Evolutionary conservation across 768 basidiomycete genomes (phyloP).

Genomic region (Coprinellus aureogranulatus): DNA sequence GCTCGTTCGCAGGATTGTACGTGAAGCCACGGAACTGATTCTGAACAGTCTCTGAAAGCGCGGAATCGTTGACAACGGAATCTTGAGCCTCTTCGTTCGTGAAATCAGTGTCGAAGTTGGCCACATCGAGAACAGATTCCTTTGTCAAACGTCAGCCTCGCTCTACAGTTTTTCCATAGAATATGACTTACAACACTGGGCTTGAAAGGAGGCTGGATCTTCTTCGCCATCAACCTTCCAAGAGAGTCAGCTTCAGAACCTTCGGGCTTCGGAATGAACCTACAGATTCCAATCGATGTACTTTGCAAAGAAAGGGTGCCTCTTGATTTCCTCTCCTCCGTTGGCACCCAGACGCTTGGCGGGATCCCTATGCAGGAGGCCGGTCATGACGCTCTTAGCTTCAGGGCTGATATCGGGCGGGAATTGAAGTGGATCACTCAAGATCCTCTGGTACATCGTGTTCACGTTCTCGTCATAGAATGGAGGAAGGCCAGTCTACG

Average conservation of each 20-base stretch:
- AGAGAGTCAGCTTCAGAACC: no score
- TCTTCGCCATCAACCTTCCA: constrained; percentile 86
- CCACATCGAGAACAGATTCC: constrained; percentile 93
- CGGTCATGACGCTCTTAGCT: constrained; percentile 85
- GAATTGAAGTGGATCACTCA: constrained; percentile 90
- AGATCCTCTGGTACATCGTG: constrained; percentile 95
- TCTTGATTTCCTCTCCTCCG: constrained; percentile 94
- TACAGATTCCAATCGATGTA: constrained; percentile 90
- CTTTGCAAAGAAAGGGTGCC: constrained; percentile 91
- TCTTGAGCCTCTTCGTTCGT: constrained; percentile 94
- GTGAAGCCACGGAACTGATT: constrained; percentile 93
- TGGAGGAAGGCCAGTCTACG: constrained; percentile 89
- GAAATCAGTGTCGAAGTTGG: constrained; percentile 97
- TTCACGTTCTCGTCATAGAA: constrained; percentile 99
- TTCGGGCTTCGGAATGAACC: constrained; percentile 25
- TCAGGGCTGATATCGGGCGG: constrained; percentile 85
- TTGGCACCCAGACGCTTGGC: constrained; percentile 82
- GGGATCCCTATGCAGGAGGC: constrained; percentile 87
- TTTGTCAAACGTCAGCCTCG: constrained; percentile 20
- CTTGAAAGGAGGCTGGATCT: constrained; percentile 97
- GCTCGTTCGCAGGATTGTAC: constrained; percentile 82
- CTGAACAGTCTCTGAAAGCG: constrained; percentile 92
- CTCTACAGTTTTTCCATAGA: no score
- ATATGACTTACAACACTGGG: constrained; percentile 90
- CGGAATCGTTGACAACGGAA: constrained; percentile 92